phyloP scores from a whole-genome alignment of 1,139 yeast genomes.

The Meyerozyma guilliermondii region DNA sequence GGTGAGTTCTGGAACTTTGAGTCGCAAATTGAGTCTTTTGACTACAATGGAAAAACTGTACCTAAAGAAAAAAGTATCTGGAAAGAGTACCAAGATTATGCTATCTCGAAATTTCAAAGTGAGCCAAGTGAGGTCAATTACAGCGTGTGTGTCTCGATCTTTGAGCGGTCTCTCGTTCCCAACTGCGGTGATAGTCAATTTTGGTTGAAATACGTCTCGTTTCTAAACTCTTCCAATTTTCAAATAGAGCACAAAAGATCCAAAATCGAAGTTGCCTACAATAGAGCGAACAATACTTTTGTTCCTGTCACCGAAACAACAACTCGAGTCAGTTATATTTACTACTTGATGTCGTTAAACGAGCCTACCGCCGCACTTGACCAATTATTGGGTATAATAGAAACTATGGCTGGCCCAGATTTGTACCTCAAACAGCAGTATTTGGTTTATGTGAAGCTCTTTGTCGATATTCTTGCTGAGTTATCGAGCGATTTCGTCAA shows the following conservation, averaged over 20 bases:
- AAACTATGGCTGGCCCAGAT: conserved; percentile 20
- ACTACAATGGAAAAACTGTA: conserved; percentile 31
- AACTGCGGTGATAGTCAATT: conserved; percentile 43
- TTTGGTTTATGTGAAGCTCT: conserved; percentile 15
- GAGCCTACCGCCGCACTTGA: conserved; percentile 21
- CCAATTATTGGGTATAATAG: conserved; percentile 24
- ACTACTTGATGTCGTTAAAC: conserved; percentile 20
- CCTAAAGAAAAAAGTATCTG: conserved; percentile 39
- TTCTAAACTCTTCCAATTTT: conserved; percentile 17
- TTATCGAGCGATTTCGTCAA: conserved; percentile 4
- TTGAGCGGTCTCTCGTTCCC: conserved; percentile 60
- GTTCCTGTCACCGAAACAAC: conserved; percentile 36
- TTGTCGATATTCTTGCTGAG: conserved; percentile 17
- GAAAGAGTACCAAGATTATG: conserved; percentile 47
- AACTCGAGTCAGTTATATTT: conserved; percentile 39
- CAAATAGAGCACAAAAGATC: conserved; percentile 16
- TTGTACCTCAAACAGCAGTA: conserved; percentile 21
- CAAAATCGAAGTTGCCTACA: conserved; percentile 27
- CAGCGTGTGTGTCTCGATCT: conserved; percentile 24
- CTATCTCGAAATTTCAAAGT: conserved; percentile 18
- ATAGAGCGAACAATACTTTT: conserved; percentile 39
- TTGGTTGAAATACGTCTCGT: conserved; percentile 59
- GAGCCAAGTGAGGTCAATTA: background rate
- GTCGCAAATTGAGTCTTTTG: conserved; percentile 39
- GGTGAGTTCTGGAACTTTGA: conserved; percentile 60